Evolutionary conservation across 192 early-diverging fungal genomes (phyloP).

Genomic region (Entomortierella lignicola): DNA sequence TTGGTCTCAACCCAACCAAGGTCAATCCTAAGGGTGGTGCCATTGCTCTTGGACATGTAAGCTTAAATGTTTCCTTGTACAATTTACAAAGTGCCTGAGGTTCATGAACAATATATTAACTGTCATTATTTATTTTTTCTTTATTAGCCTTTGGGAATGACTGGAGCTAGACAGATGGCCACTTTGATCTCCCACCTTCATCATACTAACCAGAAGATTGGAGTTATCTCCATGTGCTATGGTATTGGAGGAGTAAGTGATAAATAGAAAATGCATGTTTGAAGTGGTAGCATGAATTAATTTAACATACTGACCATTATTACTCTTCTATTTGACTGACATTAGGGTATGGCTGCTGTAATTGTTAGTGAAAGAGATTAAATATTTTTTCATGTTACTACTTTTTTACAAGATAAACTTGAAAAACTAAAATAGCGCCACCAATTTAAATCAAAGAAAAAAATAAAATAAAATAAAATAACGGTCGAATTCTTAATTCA

Average conservation of each 20-base stretch:
- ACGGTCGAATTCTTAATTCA: too few relatives aligned
- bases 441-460: too few relatives aligned
- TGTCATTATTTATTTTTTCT: neutral
- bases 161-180: conserved; percentile 93
- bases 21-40: conserved; percentile 99
- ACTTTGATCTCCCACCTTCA: conserved; percentile 92
- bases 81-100: too few relatives aligned
- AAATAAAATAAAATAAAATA: too few relatives aligned
- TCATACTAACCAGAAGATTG: conserved; percentile 82
- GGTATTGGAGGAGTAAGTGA: conserved; percentile 78
- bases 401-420: neutral
- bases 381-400: too few relatives aligned
- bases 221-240: conserved; percentile 93
- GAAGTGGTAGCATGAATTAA: neutral
- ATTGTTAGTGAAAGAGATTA: conserved; percentile 37
- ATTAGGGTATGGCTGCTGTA: conserved; percentile 47
- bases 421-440: conserved; percentile 2
- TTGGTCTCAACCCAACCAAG: conserved; percentile 84
- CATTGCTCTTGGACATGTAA: conserved; percentile 91
- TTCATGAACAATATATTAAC: too few relatives aligned
- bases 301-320: neutral
- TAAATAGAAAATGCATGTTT: neutral
- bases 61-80: conserved; percentile 58
- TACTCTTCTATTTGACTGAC: neutral
- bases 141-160: conserved; percentile 77